Evolutionary conservation across 1,284 basidiomycete species (phyloP), one percentile per base, ranked within the genome.

Genomic region (Pulchroboletus neoregius): DNA sequence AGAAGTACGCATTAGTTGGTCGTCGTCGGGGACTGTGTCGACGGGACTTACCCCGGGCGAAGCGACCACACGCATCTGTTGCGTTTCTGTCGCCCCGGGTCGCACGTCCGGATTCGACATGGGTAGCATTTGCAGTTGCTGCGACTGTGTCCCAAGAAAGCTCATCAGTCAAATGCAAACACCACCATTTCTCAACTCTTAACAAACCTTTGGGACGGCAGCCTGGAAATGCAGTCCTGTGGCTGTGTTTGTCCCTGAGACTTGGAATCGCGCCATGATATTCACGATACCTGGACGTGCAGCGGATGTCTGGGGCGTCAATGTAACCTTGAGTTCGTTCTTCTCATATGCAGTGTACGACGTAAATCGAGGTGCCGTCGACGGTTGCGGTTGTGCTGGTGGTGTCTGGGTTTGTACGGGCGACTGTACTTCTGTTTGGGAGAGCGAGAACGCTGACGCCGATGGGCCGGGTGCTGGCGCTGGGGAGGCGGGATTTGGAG

Each of bases 51-150:
- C 93, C 23, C 92, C 93, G 4, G 78, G 77, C 6, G 92, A 92
- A 7, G 90, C 92, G 43, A 93, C 78, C 24, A 99, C 83, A 9
- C 94, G 80, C 85, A 99, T 86, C 61, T 95, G 92, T 67, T 99
- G 96, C 13, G 93, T 96, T 69, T 97, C 95, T 15, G 80, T 80
- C 8, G 80, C 70, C 1, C 92, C 93, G 0, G 92, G 86, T 12
- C 68, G 71, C 20, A 99, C 75, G 44, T 82, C 84, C 9, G 87
- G 71, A 66, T 86, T 94, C 7, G 92, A 94, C 84, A 99, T 98
- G 5, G 95, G 91, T 49, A 94, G 79, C 95, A 99, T 99, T 66
- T 98, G 94, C 48, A 99, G 68, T 65, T 97, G 94, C 72, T 98
- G 95, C 0, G 93, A 93, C 93, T 96, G 60, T 5, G 37, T 10